phyloP scores from a whole-genome alignment of 2,329 filamentous ascomycete species.

The Fusarium sp. region DNA sequence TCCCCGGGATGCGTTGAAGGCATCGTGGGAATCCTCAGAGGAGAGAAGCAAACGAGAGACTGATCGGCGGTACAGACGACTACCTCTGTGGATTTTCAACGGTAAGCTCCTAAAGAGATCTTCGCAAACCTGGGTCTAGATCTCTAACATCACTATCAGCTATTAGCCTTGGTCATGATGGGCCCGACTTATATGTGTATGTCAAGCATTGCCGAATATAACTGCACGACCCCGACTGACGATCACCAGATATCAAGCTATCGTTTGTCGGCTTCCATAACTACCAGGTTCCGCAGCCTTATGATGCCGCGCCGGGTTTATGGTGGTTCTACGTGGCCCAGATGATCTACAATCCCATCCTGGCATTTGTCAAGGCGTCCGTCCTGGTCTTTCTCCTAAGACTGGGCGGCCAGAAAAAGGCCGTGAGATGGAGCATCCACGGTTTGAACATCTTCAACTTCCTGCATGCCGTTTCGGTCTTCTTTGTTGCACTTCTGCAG shows the following conservation, averaged over 20 bases:
- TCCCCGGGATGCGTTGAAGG: background rate
- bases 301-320: slow-evolving; percentile 6
- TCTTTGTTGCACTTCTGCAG: slow-evolving; percentile 53
- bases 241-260: slow-evolving; percentile 15
- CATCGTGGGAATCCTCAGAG: background rate
- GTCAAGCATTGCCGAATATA: slow-evolving; percentile 2
- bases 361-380: slow-evolving; percentile 58
- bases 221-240: slow-evolving; percentile 1
- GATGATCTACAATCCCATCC: slow-evolving; percentile 57
- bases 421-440: slow-evolving; percentile 44
- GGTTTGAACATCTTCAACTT: slow-evolving; percentile 49
- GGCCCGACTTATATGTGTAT: slow-evolving; percentile 24
- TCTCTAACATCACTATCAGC: slow-evolving; percentile 9
- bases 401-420: slow-evolving; percentile 50
- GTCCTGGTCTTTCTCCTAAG: slow-evolving; percentile 57
- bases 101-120: slow-evolving; percentile 1
- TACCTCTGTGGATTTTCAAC: slow-evolving; percentile 23
- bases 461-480: slow-evolving; percentile 48
- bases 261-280: slow-evolving; percentile 20
- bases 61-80: slow-evolving; percentile 14
- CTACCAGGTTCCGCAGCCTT: slow-evolving; percentile 7
- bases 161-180: slow-evolving; percentile 19
- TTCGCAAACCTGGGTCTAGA: background rate
- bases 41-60: background rate
- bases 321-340: slow-evolving; percentile 54